These are phyloP conservation scores for Xylariaceae sp. DNA, from an alignment of 2,329 filamentous ascomycete genomes.

Conservation along the genomic window DNA sequence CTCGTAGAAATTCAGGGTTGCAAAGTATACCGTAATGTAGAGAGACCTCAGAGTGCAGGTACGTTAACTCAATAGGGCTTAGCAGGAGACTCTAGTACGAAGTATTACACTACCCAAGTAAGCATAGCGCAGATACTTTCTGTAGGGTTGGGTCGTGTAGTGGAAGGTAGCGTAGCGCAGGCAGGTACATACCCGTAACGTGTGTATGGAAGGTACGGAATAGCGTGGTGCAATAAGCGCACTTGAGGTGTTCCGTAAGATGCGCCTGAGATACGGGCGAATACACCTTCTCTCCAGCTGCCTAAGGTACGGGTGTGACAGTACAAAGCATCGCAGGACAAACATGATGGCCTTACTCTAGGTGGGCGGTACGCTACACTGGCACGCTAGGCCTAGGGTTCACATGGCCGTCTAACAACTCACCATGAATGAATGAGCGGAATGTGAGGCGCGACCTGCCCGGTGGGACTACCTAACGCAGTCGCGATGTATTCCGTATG, in stretches of 20 bases:
- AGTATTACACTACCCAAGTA: background rate
- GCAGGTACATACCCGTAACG: no score
- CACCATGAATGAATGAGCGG: constrained; percentile 6
- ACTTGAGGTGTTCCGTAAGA: no score
- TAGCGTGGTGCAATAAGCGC: background rate
- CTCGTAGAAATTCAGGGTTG: constrained; percentile 16
- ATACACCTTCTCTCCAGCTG: no score
- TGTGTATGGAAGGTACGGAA: background rate
- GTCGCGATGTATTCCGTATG: no score
- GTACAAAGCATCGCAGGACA: no score
- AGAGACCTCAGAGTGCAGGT: constrained; percentile 12
- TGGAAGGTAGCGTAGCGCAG: background rate
- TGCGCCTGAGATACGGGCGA: no score
- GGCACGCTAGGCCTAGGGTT: no score
- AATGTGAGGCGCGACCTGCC: constrained; percentile 12
- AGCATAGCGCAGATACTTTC: no score
- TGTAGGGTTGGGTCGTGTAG: background rate
- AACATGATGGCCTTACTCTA: no score
- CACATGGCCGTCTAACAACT: background rate
- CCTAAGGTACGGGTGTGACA: no score
- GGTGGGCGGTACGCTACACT: no score
- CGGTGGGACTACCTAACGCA: constrained; percentile 9
- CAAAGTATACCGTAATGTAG: constrained; percentile 9
- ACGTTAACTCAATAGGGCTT: constrained; percentile 16
- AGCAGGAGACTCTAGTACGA: constrained; percentile 1